phyloP scores from a whole-genome alignment of 176 grass and related monocot genomes.

The Eragrostis nindensis region DNA sequence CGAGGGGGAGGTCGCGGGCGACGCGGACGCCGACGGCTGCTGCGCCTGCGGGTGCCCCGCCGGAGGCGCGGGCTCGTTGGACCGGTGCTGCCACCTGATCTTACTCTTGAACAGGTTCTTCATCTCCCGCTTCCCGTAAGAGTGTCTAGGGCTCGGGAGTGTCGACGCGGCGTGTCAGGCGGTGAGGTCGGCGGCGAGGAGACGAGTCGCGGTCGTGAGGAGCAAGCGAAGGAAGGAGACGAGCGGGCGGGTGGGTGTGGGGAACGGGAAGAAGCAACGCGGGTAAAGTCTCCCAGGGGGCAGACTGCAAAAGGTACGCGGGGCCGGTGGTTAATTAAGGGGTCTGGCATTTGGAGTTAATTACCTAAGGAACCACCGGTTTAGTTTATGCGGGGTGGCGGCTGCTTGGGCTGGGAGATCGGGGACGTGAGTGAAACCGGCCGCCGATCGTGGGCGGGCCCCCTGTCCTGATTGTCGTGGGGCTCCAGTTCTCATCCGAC shows the following conservation, averaged over 20 bases:
- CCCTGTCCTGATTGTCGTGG: not conserved
- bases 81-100: slow-evolving; percentile 88
- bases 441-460: slow-evolving; percentile 38
- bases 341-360: slow-evolving; percentile 39
- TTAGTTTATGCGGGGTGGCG: not conserved
- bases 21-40: slow-evolving; percentile 32
- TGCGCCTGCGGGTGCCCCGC: slow-evolving; percentile 1
- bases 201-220: not conserved
- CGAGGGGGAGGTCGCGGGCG: slow-evolving; percentile 54
- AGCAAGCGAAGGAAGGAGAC: not conserved
- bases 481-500: not conserved
- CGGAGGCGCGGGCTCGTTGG: slow-evolving; percentile 62
- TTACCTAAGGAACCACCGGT: slow-evolving; percentile 67
- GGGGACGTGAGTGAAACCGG: not conserved
- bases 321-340: not conserved
- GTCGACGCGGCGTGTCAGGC: not conserved
- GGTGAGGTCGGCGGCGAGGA: slow-evolving; percentile 22
- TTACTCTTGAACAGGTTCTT: slow-evolving; percentile 98
- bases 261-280: not conserved
- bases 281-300: slow-evolving; percentile 38
- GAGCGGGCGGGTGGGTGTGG: not conserved
- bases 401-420: not conserved
- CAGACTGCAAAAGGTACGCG: slow-evolving; percentile 32
- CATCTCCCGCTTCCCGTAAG: slow-evolving; percentile 35
- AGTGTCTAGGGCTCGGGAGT: not conserved